Evolutionary conservation across 345 rosid genomes (phyloP), one percentile per base, ranked within the genome.

Genomic region (Syzygium oleosum): DNA sequence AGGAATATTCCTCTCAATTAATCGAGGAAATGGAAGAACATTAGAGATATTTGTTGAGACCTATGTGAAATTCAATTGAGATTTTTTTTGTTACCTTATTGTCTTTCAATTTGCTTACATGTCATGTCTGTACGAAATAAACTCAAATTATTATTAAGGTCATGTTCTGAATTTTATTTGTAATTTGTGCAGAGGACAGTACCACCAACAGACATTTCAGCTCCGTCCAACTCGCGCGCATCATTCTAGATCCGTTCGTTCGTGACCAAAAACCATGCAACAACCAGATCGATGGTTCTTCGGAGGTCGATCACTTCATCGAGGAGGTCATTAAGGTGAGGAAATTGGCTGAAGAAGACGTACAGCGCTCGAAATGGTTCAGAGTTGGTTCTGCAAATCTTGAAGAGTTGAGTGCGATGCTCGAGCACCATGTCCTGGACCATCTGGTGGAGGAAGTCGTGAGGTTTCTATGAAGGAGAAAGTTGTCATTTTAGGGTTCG

Each of bases 371-470:
- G 46, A 46, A 58, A 52, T 85, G 89, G 87, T 7, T 85, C 46
- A 6, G 49, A 73, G 27, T 10, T 15, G 55, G 29, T 52, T 59
- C 49, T 3, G 78, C 12, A 23, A 12, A 49, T 54, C 84, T 23
- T 23, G 78, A 85, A 56, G 89, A 85, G 31, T 23, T 88, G 49
- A 73, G 85, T 43, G 15, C 38, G 29, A 52, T 29, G 59, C 55
- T 88, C 49, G 89, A 85, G 87, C 85, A 68, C 22, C 85, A 55
- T 9, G 56, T 85, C 55, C 73, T 88, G 84, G 84, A 86, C 52
- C 63, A 78, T 25, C 34, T 86, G 84, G 23, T 86, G 23, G 86
- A 88, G 27, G 77, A 88, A 46, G 34, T 79, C n/a, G 87, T 46
- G 38, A 11, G 51, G 22, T 38, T 49, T 51, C 58, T 31, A 1